phyloP scores from a whole-genome alignment of 148 eudicot genomes.

The Cornus controversa region DNA sequence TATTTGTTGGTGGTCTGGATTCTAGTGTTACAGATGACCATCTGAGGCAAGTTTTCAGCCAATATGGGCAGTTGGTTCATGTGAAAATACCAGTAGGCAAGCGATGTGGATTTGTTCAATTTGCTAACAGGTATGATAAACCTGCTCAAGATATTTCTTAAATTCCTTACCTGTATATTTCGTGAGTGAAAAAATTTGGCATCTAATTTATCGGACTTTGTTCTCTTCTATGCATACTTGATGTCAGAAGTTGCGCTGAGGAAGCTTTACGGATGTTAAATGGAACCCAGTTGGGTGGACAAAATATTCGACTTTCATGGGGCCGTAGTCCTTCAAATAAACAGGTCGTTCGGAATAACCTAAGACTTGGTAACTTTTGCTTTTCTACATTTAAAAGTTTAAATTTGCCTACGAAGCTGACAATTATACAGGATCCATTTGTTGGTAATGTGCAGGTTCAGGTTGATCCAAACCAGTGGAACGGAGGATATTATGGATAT shows the following conservation, averaged over 20 bases:
- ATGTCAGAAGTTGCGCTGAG: constrained; percentile 73
- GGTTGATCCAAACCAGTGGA: constrained; percentile 72
- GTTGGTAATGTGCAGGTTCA: constrained; percentile 45
- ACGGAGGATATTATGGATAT: constrained; percentile 71
- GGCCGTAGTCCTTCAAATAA: constrained; percentile 90
- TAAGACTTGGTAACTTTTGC: not conserved
- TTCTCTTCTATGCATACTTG: not conserved
- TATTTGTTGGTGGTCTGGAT: constrained; percentile 91
- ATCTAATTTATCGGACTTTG: not conserved
- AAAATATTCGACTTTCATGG: constrained; percentile 90
- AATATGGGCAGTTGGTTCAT: constrained; percentile 75
- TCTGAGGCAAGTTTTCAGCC: constrained; percentile 74
- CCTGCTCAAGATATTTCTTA: not conserved
- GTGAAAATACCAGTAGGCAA: constrained; percentile 90
- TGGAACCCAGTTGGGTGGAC: constrained; percentile 80
- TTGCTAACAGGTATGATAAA: constrained; percentile 60
- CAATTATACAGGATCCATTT: constrained; percentile 7
- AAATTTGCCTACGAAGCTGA: not conserved
- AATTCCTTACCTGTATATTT: too few relatives aligned
- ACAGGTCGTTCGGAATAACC: constrained; percentile 50
- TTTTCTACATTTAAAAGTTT: constrained; percentile 4
- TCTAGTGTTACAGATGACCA: constrained; percentile 76
- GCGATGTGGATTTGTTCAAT: constrained; percentile 96
- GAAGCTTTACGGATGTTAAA: constrained; percentile 64
- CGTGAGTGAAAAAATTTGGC: too few relatives aligned